Conservation (phyloP, 768 basidiomycete genomes). For the Strobilomyces dryophilus region DNA sequence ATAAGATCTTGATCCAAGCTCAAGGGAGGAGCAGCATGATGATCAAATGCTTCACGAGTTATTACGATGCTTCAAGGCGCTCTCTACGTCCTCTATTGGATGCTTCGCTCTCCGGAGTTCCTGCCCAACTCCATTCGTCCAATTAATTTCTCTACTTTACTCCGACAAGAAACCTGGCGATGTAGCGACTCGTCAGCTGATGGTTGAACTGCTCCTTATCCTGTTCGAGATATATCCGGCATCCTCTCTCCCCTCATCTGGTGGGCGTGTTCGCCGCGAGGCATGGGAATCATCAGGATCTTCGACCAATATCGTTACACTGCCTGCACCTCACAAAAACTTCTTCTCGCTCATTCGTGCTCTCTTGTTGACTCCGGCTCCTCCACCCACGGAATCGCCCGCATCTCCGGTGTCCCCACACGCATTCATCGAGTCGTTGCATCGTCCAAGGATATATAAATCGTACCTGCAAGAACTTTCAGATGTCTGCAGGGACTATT, state of each 20-base stretch:
- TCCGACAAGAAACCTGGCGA: constrained; percentile 99
- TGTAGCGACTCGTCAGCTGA: constrained; percentile 82
- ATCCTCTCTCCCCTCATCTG: constrained; percentile 56
- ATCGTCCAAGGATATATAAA: constrained; percentile 71
- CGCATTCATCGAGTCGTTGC: constrained; percentile 73
- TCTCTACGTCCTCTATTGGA: constrained; percentile 86
- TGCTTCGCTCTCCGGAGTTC: constrained; percentile 87
- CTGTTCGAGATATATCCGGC: constrained; percentile 87
- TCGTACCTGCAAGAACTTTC: constrained; percentile 78
- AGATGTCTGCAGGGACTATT: constrained; percentile 90
- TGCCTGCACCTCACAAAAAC: constrained; percentile 70
- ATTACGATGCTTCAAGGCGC: constrained; percentile 88
- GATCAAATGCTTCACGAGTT: constrained; percentile 92
- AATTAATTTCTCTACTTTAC: constrained; percentile 80
- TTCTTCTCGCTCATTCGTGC: constrained; percentile 72
- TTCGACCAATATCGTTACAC: constrained; percentile 51
- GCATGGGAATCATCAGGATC: constrained; percentile 52
- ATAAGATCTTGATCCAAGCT: constrained; percentile 8
- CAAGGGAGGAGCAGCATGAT: constrained; percentile 97
- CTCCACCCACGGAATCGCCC: constrained; percentile 60
- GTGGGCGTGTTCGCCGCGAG: constrained; percentile 39
- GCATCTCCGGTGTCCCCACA: constrained; percentile 64
- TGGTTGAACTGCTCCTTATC: constrained; percentile 80
- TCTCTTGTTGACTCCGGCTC: constrained; percentile 69
- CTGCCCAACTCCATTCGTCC: constrained; percentile 82